A percentile compares a stretch with the other conserved stretches of the same genome.
Evolutionary conservation across 352 stramenopile genomes (phyloP).

Genomic region (Globisporangium paddicum): DNA sequence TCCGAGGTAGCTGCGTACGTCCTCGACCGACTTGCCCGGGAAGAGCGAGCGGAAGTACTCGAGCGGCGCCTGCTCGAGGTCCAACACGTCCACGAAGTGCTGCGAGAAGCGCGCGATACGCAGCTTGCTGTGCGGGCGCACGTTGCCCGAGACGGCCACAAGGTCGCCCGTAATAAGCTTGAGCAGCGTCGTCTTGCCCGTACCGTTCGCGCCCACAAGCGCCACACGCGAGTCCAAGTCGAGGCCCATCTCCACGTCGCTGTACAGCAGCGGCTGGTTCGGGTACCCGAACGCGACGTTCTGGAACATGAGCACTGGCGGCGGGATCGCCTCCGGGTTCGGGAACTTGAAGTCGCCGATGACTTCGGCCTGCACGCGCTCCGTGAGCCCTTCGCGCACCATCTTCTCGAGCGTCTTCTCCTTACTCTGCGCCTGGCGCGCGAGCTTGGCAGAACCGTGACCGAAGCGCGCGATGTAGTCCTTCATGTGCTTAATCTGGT

Average conservation of each 20-base stretch:
- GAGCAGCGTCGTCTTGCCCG: constrained; percentile 96
- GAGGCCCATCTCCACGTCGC: constrained; percentile 93
- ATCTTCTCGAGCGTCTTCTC: constrained; percentile 99
- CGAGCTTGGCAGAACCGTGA: constrained; percentile 96
- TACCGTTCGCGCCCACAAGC: constrained; percentile 96
- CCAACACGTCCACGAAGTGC: constrained; percentile 98
- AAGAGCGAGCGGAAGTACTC: constrained; percentile 97
- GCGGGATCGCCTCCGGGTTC: constrained; percentile 93
- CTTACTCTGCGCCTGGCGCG: constrained; percentile 96
- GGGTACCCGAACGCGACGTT: constrained; percentile 97
- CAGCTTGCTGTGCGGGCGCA: constrained; percentile 95
- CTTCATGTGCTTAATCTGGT: constrained; percentile 99
- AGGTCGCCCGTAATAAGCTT: constrained; percentile 98
- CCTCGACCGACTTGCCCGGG: constrained; percentile 91
- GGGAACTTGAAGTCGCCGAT: constrained; percentile 95
- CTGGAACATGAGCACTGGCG: constrained; percentile 96
- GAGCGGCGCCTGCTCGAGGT: constrained; percentile 92
- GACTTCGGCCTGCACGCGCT: constrained; percentile 90
- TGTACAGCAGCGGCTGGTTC: constrained; percentile 89
- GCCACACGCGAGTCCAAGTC: constrained; percentile 97
- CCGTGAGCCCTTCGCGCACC: constrained; percentile 93
- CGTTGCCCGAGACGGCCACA: constrained; percentile 90
- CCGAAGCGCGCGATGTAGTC: constrained; percentile 99
- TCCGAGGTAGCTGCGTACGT: constrained; percentile 94
- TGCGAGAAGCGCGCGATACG: constrained; percentile 97